These are phyloP conservation scores for Microbotryum scabiosae DNA, from an alignment of 1,284 basidiomycete species.

Conservation along the genomic window DNA sequence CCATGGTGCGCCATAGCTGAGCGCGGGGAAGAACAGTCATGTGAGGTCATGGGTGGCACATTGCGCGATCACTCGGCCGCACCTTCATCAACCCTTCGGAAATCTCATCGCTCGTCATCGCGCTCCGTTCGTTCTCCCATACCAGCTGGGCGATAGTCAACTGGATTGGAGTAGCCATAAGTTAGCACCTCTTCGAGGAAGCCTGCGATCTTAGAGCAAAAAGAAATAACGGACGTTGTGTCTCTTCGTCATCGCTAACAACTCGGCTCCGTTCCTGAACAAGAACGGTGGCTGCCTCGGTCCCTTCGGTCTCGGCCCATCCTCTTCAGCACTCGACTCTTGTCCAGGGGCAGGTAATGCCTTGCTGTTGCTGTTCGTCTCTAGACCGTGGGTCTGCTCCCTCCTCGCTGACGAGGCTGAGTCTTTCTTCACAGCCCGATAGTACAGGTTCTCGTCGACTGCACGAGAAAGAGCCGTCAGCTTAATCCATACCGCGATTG, in stretches of 20 bases:
- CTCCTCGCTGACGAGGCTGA: constrained; percentile 68
- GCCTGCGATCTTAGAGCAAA: not conserved
- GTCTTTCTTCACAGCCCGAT: constrained; percentile 83
- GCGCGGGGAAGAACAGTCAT: constrained; percentile 49
- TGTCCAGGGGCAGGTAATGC: too few relatives aligned
- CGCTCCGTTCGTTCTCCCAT: constrained; percentile 86
- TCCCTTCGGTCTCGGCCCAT: not conserved
- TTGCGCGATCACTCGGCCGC: constrained; percentile 5
- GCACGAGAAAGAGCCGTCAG: constrained; percentile 24
- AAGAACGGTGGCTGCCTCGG: constrained; percentile 63
- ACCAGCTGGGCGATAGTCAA: constrained; percentile 83
- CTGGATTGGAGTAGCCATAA: not conserved
- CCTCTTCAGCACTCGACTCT: not conserved
- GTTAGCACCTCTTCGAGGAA: not conserved
- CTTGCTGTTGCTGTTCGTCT: not conserved
- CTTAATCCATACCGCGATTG: too few relatives aligned
- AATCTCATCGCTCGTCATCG: constrained; percentile 66
- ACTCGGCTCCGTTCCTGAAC: constrained; percentile 68
- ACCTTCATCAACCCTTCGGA: constrained; percentile 45
- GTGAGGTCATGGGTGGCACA: not conserved
- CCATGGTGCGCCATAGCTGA: constrained; percentile 84
- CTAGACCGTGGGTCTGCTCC: constrained; percentile 43
- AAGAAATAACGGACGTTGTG: constrained; percentile 58
- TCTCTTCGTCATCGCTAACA: constrained; percentile 66
- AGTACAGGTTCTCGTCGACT: constrained; percentile 91